These are phyloP conservation scores for Penicillium waksmanii DNA, from an alignment of 495 filamentous ascomycete species.

Conservation along the genomic window DNA sequence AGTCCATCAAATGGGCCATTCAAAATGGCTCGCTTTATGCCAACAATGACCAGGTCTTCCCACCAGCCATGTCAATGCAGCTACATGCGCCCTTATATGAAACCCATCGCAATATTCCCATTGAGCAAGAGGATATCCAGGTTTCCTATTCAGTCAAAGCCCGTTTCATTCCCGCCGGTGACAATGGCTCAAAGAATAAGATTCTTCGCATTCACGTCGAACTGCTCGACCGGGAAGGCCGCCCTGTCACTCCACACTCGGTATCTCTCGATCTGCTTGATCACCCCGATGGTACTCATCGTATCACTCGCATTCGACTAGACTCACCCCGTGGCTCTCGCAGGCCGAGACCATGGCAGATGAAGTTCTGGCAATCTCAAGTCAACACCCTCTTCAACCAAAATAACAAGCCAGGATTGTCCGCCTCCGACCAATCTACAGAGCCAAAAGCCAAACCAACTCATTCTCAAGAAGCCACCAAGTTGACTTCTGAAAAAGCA, in stretches of 20 bases:
- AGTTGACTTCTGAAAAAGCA: not conserved
- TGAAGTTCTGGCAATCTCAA: conserved; percentile 34
- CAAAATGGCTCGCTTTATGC: conserved; percentile 44
- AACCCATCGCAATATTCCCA: conserved; percentile 7
- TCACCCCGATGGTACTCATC: conserved; percentile 20
- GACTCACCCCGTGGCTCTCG: conserved; percentile 8
- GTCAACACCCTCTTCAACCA: conserved; percentile 19
- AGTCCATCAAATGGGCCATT: conserved; percentile 46
- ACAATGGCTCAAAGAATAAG: conserved; percentile 19
- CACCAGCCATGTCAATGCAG: conserved; percentile 37
- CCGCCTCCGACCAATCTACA: not conserved
- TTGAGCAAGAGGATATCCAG: conserved; percentile 17
- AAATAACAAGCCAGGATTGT: conserved; percentile 3
- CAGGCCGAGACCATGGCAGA: conserved; percentile 17
- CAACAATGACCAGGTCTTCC: conserved; percentile 50
- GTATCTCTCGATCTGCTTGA: conserved; percentile 24
- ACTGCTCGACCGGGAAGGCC: conserved; percentile 31
- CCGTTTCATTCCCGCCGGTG: conserved; percentile 27
- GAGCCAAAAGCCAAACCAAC: not conserved
- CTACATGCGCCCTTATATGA: conserved; percentile 32
- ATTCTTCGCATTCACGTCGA: conserved; percentile 33
- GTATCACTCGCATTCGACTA: conserved; percentile 30
- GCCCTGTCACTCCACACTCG: conserved; percentile 23
- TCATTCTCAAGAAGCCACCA: not conserved
- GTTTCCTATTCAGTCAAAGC: conserved; percentile 35